Evolutionary conservation across 257 asterid species (phyloP).

Genomic region (Rubia yunnanensis): DNA sequence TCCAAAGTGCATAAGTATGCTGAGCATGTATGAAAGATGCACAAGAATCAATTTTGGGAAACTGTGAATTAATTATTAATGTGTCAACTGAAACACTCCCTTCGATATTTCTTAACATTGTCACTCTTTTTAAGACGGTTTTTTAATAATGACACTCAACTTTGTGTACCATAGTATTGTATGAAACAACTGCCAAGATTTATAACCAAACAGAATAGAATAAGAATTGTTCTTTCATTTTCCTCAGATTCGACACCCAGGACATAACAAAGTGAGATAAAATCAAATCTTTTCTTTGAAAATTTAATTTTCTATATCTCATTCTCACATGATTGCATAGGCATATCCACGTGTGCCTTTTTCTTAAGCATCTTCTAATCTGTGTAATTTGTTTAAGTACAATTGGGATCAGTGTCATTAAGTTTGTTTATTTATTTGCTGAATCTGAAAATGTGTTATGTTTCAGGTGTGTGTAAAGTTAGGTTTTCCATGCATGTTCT

Average conservation of each 20-base stretch:
- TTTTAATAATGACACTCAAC: too few species aligned
- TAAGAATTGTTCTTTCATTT: too few species aligned
- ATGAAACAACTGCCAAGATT: too few species aligned
- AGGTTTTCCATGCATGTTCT: slow-evolving; percentile 16
- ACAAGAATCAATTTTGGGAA: slow-evolving; percentile 25
- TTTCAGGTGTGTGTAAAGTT: slow-evolving; percentile 15
- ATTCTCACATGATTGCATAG: background rate
- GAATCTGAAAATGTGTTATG: background rate
- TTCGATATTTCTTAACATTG: too few species aligned
- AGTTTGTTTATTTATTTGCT: slow-evolving; percentile 17
- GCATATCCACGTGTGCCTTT: slow-evolving; percentile 1
- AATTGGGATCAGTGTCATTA: slow-evolving; percentile 36
- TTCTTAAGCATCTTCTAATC: background rate
- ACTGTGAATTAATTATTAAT: slow-evolving; percentile 27
- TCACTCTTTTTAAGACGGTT: too few species aligned
- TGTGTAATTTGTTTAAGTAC: slow-evolving; percentile 26
- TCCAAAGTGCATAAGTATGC: slow-evolving; percentile 32
- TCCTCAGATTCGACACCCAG: too few species aligned
- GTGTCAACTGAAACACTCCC: slow-evolving; percentile 24
- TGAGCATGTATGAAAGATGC: slow-evolving; percentile 27
- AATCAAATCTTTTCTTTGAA: background rate
- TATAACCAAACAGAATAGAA: too few species aligned
- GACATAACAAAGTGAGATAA: background rate
- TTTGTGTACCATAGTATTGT: too few species aligned
- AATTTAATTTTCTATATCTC: background rate